Evolutionary conservation across 495 filamentous ascomycete genomes (phyloP).

Genomic region (Chaetomium cochliodes): DNA sequence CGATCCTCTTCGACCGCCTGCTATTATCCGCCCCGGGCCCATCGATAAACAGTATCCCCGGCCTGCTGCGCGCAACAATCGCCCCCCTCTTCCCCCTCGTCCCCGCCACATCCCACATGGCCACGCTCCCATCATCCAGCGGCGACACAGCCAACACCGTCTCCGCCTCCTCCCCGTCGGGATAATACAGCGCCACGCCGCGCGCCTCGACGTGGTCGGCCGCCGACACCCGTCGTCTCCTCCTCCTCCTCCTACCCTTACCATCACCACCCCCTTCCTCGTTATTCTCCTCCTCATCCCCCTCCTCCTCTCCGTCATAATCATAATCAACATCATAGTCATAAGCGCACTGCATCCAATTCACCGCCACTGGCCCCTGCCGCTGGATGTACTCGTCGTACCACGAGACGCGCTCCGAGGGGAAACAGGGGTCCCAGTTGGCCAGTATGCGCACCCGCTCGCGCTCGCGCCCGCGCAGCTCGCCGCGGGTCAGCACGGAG

Average conservation of each 20-base stretch:
- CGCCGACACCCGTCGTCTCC: not conserved
- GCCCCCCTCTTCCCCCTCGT: slow-evolving; percentile 59
- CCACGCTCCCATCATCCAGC: slow-evolving; percentile 80
- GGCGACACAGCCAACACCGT: slow-evolving; percentile 68
- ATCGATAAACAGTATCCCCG: slow-evolving; percentile 60
- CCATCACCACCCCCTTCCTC: not conserved
- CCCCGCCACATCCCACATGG: slow-evolving; percentile 78
- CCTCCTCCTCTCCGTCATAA: no score
- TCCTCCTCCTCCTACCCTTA: not conserved
- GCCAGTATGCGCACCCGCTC: slow-evolving; percentile 58
- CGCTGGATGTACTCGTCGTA: slow-evolving; percentile 87
- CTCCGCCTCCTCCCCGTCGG: slow-evolving; percentile 48
- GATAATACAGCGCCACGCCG: slow-evolving; percentile 65
- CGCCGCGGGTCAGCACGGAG: not conserved
- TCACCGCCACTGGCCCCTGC: slow-evolving; percentile 68
- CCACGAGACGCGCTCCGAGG: slow-evolving; percentile 68
- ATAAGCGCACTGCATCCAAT: slow-evolving; percentile 62
- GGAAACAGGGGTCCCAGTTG: slow-evolving; percentile 80
- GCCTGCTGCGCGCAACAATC: slow-evolving; percentile 61
- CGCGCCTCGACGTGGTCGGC: slow-evolving; percentile 51
- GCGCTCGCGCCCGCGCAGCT: slow-evolving; percentile 28
- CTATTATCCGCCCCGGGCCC: slow-evolving; percentile 46
- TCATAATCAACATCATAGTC: slow-evolving; percentile 30
- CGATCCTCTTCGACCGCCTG: slow-evolving; percentile 47
- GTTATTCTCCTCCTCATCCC: no score